Evolutionary conservation across 805 yeast genomes (phyloP).

Genomic region (Saccharomycopsis lassenensis): DNA sequence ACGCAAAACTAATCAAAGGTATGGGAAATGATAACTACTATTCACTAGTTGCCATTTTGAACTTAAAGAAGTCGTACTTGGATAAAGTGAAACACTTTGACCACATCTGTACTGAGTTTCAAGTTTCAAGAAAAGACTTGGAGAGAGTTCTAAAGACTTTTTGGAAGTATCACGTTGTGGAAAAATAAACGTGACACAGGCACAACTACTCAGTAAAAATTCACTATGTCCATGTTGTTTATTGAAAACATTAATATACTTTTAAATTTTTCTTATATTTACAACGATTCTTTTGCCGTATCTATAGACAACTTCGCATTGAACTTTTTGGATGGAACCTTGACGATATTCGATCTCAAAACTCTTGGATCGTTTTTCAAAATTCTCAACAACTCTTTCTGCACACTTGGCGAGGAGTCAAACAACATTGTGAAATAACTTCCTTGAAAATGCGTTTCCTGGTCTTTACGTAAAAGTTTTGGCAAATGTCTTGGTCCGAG

Average conservation of each 20-base stretch:
- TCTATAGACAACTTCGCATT: slow-evolving; percentile 50
- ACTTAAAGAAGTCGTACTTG: slow-evolving; percentile 15
- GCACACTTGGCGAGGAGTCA: slow-evolving; percentile 80
- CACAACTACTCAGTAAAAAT: not conserved
- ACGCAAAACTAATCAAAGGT: slow-evolving; percentile 13
- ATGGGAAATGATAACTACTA: slow-evolving; percentile 4
- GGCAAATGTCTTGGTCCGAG: slow-evolving; percentile 75
- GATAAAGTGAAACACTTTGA: slow-evolving; percentile 18
- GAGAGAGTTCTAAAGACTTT: slow-evolving; percentile 33
- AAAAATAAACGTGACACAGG: slow-evolving; percentile 7
- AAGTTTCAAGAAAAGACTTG: slow-evolving; percentile 43
- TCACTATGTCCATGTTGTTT: slow-evolving; percentile 5
- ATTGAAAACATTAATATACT: slow-evolving; percentile 13
- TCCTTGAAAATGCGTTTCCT: slow-evolving; percentile 85
- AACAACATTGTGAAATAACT: slow-evolving; percentile 78
- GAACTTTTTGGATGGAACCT: slow-evolving; percentile 43
- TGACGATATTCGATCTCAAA: slow-evolving; percentile 64
- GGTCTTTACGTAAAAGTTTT: slow-evolving; percentile 70
- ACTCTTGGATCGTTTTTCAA: slow-evolving; percentile 85
- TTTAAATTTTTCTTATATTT: no score
- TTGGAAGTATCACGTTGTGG: slow-evolving; percentile 27
- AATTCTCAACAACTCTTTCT: slow-evolving; percentile 71
- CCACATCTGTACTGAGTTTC: slow-evolving; percentile 44
- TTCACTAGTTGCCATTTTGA: slow-evolving; percentile 15
- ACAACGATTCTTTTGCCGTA: slow-evolving; percentile 4